A percentile compares a stretch with the other conserved stretches of the same genome.
phyloP scores from a whole-genome alignment of 106 monocot genomes.

The Apostasia ramifera region DNA sequence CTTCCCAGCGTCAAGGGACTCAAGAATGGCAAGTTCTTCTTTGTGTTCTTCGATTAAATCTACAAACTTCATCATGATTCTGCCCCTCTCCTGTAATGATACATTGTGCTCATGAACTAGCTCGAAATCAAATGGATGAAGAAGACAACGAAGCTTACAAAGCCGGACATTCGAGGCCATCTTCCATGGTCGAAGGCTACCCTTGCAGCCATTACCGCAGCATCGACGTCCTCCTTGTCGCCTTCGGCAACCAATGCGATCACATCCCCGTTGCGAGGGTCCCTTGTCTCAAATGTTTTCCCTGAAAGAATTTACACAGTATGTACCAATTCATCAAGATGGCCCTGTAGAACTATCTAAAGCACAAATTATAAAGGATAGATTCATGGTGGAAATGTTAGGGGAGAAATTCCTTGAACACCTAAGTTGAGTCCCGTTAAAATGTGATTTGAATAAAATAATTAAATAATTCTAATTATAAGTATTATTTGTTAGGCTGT shows the following conservation, averaged over 20 bases:
- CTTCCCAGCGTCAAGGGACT: slow-evolving; percentile 54
- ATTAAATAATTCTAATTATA: too few relatives aligned
- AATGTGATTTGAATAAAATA: too few relatives aligned
- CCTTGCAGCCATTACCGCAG: slow-evolving; percentile 60
- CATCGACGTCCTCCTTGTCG: slow-evolving; percentile 44
- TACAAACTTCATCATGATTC: slow-evolving; percentile 49
- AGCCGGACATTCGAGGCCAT: slow-evolving; percentile 78
- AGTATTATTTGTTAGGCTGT: too few relatives aligned
- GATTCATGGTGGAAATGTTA: too few relatives aligned
- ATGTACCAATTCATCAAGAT: too few relatives aligned
- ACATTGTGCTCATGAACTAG: background rate
- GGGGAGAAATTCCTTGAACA: too few relatives aligned
- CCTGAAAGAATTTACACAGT: slow-evolving; percentile 17
- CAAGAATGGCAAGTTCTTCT: slow-evolving; percentile 44
- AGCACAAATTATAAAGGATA: too few relatives aligned
- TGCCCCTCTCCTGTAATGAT: slow-evolving; percentile 46
- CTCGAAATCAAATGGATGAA: background rate
- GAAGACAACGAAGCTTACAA: slow-evolving; percentile 16
- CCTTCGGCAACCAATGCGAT: slow-evolving; percentile 51
- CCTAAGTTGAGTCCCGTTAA: too few relatives aligned
- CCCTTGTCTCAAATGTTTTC: slow-evolving; percentile 50
- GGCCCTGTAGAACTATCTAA: too few relatives aligned
- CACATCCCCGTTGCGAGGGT: slow-evolving; percentile 55
- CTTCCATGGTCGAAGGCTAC: slow-evolving; percentile 63
- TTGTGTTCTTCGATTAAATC: slow-evolving; percentile 44